These are phyloP conservation scores for Paramecium caudatum DNA, from an alignment of 73 alveolate species.

Conservation along the genomic window DNA sequence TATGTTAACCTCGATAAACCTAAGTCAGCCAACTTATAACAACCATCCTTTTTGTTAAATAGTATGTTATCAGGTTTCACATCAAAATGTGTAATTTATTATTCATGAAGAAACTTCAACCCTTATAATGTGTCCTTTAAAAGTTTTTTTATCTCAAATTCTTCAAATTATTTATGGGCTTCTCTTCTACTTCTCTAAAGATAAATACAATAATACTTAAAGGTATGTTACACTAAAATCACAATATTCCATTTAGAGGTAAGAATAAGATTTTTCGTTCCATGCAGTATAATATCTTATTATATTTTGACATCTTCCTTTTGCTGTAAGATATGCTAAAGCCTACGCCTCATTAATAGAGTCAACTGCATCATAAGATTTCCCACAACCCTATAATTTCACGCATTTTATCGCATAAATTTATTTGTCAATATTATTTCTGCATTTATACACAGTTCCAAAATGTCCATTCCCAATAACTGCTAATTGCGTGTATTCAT, in stretches of 20 bases:
- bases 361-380: slow-evolving; percentile 45
- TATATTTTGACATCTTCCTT: slow-evolving; percentile 83
- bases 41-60: slow-evolving; percentile 79
- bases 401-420: slow-evolving; percentile 87
- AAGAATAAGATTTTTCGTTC: slow-evolving; percentile 82
- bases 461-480: slow-evolving; percentile 88
- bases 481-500: slow-evolving; percentile 61
- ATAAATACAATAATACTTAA: slow-evolving; percentile 45
- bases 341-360: slow-evolving; percentile 87
- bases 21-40: slow-evolving; percentile 94
- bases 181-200: background rate
- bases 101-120: slow-evolving; percentile 90
- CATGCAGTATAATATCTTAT: slow-evolving; percentile 89
- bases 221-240: slow-evolving; percentile 71
- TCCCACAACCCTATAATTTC: slow-evolving; percentile 70
- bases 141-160: slow-evolving; percentile 76
- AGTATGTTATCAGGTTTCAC: slow-evolving; percentile 97
- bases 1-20: slow-evolving; percentile 88
- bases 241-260: slow-evolving; percentile 89
- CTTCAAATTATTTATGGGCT: slow-evolving; percentile 48
- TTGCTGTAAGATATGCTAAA: slow-evolving; percentile 84
- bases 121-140: slow-evolving; percentile 88
- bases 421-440: slow-evolving; percentile 84
- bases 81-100: slow-evolving; percentile 96
- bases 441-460: slow-evolving; percentile 85